Conservation (phyloP, 2,329 filamentous ascomycete species). For the Xylaria sp. region DNA sequence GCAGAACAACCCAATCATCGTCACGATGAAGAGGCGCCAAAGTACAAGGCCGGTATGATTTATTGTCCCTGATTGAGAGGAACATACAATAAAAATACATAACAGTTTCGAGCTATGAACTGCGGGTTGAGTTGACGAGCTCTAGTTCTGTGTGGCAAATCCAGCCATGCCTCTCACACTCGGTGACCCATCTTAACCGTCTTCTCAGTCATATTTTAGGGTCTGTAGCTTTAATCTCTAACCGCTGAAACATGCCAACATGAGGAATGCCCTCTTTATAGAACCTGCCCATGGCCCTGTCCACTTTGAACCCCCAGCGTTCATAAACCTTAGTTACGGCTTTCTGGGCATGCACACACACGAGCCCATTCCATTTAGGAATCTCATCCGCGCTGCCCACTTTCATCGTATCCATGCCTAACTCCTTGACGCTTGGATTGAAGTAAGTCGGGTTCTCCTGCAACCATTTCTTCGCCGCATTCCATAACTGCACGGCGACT, state of each 20-base stretch:
- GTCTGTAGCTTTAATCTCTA: constrained; percentile 51
- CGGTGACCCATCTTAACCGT: neutral
- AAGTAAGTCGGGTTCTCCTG: constrained; percentile 67
- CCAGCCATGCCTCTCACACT: neutral
- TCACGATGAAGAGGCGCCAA: neutral
- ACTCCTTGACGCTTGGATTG: constrained; percentile 59
- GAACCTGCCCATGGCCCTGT: constrained; percentile 81
- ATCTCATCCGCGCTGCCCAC: constrained; percentile 55
- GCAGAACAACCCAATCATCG: constrained; percentile 3
- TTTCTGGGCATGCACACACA: constrained; percentile 83
- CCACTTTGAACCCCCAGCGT: constrained; percentile 77
- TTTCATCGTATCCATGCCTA: constrained; percentile 58
- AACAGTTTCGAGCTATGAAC: constrained; percentile 4
- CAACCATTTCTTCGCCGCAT: constrained; percentile 76
- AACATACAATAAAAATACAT: neutral
- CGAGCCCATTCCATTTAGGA: constrained; percentile 77
- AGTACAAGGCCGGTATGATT: constrained; percentile 7
- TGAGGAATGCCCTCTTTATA: constrained; percentile 86
- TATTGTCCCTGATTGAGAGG: neutral
- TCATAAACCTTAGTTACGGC: constrained; percentile 73
- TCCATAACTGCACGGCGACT: constrained; percentile 74
- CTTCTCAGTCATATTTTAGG: constrained; percentile 35
- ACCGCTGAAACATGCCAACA: constrained; percentile 79
- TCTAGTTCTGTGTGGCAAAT: neutral
- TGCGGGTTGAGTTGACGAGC: neutral